Evolutionary conservation across 192 early-diverging fungal species (phyloP).

Genomic region (Podochytrium sp.): DNA sequence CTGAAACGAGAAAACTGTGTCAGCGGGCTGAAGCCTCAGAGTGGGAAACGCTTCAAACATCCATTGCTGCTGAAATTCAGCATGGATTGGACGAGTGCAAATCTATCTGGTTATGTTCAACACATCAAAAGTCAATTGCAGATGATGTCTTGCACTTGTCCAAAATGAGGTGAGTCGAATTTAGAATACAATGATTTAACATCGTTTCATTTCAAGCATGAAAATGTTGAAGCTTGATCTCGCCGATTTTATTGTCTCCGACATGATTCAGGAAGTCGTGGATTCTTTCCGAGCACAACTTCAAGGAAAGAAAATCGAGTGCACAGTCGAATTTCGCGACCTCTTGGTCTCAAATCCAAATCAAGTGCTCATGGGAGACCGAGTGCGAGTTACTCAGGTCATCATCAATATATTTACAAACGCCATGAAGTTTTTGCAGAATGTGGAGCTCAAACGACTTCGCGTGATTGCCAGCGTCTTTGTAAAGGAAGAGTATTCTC

Average conservation of each 20-base stretch:
- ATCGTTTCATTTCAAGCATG: slow-evolving; percentile 20
- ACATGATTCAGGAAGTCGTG: slow-evolving; percentile 20
- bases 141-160: slow-evolving; percentile 13
- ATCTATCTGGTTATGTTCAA: slow-evolving; percentile 21
- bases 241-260: slow-evolving; percentile 23
- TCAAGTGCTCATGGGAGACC: slow-evolving; percentile 35
- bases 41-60: neutral
- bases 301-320: slow-evolving; percentile 9
- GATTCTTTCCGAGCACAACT: slow-evolving; percentile 37
- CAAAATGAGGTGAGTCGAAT: slow-evolving; percentile 4
- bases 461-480: neutral
- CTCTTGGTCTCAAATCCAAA: slow-evolving; percentile 42
- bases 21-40: neutral
- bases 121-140: slow-evolving; percentile 4
- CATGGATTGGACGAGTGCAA: slow-evolving; percentile 29
- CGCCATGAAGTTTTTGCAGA: neutral
- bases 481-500: neutral
- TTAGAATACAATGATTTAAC: slow-evolving; percentile 32
- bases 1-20: slow-evolving; percentile 26
- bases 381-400: neutral
- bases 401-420: neutral
- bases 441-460: neutral
- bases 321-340: slow-evolving; percentile 15
- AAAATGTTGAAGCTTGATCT: slow-evolving; percentile 28
- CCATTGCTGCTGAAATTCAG: neutral